Evolutionary conservation across 2,329 filamentous ascomycete genomes (phyloP).

Genomic region (Esteya vermicola): DNA sequence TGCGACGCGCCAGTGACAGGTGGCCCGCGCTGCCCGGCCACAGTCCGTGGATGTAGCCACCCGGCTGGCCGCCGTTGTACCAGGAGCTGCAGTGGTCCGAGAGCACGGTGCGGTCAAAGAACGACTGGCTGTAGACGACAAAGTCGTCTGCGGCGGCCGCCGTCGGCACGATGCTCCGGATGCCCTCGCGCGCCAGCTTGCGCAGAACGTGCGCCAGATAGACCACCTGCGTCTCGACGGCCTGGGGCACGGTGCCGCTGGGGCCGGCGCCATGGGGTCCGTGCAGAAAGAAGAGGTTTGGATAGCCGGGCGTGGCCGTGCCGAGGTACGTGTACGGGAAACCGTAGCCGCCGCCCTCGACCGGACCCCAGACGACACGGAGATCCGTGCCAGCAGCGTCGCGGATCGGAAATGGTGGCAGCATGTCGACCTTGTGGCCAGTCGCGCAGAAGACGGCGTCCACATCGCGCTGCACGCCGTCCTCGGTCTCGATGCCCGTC

Average conservation of each 20-base stretch:
- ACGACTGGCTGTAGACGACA: conserved; percentile 15
- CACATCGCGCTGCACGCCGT: conserved; percentile 41
- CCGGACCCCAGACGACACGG: conserved; percentile 34
- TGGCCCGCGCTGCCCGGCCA: conserved; percentile 14
- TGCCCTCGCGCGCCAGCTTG: conserved; percentile 32
- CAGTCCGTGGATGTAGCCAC: conserved; percentile 13
- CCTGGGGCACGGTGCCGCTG: conserved; percentile 9
- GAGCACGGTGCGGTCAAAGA: conserved; percentile 18
- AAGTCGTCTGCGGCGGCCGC: conserved; percentile 12
- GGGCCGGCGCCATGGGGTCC: conserved; percentile 9
- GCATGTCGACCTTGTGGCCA: conserved; percentile 45
- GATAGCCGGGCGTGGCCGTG: conserved; percentile 19
- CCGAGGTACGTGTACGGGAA: conserved; percentile 40
- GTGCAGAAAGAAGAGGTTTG: conserved; percentile 15
- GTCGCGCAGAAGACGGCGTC: conserved; percentile 57
- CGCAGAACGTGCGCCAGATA: conserved; percentile 35
- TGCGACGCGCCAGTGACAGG: conserved; percentile 12
- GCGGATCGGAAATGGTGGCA: conserved; percentile 45
- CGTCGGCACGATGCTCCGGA: conserved; percentile 17
- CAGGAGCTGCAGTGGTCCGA: conserved; percentile 16
- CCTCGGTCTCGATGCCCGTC: conserved; percentile 43
- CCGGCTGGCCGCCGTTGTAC: conserved; percentile 17
- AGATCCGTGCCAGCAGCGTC: conserved; percentile 40
- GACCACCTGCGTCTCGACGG: conserved; percentile 10
- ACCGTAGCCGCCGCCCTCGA: conserved; percentile 22